These are phyloP conservation scores for Petunia axillaris DNA, from an alignment of 257 asterid genomes.

Conservation along the genomic window DNA sequence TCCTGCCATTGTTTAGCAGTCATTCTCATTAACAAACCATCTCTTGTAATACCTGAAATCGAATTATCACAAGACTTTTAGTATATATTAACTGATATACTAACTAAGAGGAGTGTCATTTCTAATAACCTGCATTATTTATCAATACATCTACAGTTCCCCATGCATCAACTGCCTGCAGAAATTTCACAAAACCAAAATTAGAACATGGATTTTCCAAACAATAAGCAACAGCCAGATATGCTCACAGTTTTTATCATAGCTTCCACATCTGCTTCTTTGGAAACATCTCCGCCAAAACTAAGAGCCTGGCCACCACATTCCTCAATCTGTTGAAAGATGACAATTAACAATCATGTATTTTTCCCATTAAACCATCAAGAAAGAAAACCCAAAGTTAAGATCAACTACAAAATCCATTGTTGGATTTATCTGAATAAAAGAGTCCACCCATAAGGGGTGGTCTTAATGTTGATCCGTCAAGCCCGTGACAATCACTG, in stretches of 20 bases:
- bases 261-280: constrained; percentile 88
- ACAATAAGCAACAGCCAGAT: constrained; percentile 16
- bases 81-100: background rate
- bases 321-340: constrained; percentile 69
- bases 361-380: background rate
- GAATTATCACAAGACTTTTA: background rate
- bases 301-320: constrained; percentile 86
- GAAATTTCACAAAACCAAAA: constrained; percentile 35
- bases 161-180: constrained; percentile 93
- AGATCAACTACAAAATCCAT: background rate
- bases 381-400: background rate
- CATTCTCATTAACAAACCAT: constrained; percentile 95
- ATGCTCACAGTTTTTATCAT: constrained; percentile 86
- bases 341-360: background rate
- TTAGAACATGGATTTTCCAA: constrained; percentile 31
- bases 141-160: constrained; percentile 86
- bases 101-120: constrained; percentile 20
- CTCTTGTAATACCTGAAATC: constrained; percentile 86
- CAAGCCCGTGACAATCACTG: no score
- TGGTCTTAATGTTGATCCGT: no score
- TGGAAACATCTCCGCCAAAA: constrained; percentile 95
- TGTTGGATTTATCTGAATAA: no score
- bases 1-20: constrained; percentile 93
- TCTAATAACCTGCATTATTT: constrained; percentile 83
- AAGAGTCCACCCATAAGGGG: no score